Evolutionary conservation across 148 eudicot species (phyloP).

Genomic region (Nyssa sinensis): DNA sequence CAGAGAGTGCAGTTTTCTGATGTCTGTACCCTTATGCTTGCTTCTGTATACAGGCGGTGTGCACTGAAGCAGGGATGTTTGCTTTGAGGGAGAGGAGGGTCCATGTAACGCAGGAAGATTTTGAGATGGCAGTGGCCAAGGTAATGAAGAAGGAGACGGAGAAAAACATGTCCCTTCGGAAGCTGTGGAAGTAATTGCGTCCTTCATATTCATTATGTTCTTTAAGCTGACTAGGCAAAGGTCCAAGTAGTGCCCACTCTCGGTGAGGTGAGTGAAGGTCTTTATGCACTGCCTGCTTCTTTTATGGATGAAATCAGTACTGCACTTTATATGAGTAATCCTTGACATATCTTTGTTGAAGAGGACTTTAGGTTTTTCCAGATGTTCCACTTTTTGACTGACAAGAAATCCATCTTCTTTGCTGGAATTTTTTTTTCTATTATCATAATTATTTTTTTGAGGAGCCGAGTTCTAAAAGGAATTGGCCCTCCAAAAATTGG

Average conservation of each 20-base stretch:
- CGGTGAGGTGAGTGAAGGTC: not conserved
- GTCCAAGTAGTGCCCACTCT: not conserved
- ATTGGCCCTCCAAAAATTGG: no score
- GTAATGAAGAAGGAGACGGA: conserved; percentile 76
- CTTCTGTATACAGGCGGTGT: conserved; percentile 52
- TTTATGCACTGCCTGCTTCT: not conserved
- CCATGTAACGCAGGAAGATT: conserved; percentile 72
- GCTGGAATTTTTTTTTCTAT: no score
- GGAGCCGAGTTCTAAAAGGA: no score
- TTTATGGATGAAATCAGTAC: not conserved
- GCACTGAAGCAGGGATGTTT: conserved; percentile 78
- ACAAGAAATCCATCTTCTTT: no score
- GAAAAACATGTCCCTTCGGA: conserved; percentile 65
- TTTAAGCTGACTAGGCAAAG: not conserved
- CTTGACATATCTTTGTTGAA: no score
- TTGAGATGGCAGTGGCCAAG: conserved; percentile 71
- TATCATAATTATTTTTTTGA: no score
- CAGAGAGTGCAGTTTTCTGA: no score
- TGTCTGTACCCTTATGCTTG: not conserved
- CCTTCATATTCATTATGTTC: no score
- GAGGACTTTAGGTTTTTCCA: no score
- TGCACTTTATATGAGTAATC: no score
- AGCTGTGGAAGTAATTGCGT: conserved; percentile 55
- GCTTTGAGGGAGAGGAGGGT: conserved; percentile 71
- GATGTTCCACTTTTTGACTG: no score